These are phyloP conservation scores for Penicillium rolfsii DNA, from an alignment of 2,329 filamentous ascomycete species.

Conservation along the genomic window DNA sequence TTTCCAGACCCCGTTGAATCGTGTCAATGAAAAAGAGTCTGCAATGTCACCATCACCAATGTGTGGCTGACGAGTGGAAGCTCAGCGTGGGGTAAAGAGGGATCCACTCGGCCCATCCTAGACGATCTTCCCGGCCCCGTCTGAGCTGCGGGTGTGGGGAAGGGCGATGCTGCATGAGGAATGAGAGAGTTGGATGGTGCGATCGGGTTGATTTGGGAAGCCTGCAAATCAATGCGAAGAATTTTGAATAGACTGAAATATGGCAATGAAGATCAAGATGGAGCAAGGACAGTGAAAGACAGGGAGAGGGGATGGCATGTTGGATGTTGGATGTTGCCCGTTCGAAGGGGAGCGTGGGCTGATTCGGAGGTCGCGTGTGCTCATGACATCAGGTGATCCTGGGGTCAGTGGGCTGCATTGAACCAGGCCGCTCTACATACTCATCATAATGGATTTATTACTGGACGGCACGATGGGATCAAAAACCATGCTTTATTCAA, in stretches of 20 bases:
- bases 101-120: conserved; percentile 6
- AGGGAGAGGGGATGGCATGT: conserved; percentile 5
- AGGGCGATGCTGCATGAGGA: neutral
- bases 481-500: neutral
- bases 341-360: conserved; percentile 1
- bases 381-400: conserved; percentile 20
- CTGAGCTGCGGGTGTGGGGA: conserved; percentile 2
- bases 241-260: neutral
- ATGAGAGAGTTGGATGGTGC: neutral
- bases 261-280: neutral
- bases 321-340: neutral
- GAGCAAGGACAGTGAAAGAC: neutral
- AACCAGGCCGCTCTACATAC: neutral
- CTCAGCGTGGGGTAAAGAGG: conserved; percentile 4
- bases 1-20: neutral
- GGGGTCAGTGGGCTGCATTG: neutral
- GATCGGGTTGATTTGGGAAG: neutral
- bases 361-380: conserved; percentile 10
- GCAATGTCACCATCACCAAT: conserved; percentile 3
- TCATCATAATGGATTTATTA: no score
- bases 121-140: conserved; percentile 1
- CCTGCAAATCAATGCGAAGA: no score
- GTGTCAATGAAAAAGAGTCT: neutral
- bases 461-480: no score
- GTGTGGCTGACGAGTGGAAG: conserved; percentile 4